These are phyloP conservation scores for Xerocomus cyaneibrunnescens DNA, from an alignment of 1,284 basidiomycete species.

Conservation along the genomic window DNA sequence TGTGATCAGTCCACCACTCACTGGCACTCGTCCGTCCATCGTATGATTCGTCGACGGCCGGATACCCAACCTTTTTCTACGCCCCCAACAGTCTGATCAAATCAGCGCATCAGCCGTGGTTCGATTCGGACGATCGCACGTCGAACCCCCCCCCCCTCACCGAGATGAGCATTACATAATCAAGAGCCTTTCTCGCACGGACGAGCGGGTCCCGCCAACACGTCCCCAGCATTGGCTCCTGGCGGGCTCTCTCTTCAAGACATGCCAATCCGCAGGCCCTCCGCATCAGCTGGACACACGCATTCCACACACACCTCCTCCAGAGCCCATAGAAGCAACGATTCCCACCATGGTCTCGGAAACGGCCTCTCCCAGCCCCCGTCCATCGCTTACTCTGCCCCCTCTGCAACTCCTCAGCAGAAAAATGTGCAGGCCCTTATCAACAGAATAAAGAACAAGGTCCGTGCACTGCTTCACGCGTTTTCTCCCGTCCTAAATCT, in stretches of 20 bases:
- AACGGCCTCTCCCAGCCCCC: conserved; percentile 36
- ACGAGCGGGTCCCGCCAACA: conserved; percentile 3
- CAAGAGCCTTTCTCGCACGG: conserved; percentile 25
- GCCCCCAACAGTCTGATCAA: no score
- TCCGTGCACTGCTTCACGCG: conserved; percentile 22
- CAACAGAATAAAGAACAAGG: conserved; percentile 72
- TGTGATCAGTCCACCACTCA: conserved; percentile 12
- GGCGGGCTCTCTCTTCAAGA: conserved; percentile 17
- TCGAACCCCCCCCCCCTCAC: no score
- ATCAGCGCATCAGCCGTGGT: background rate
- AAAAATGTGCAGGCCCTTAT: conserved; percentile 72
- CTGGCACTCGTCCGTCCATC: background rate
- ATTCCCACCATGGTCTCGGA: conserved; percentile 46
- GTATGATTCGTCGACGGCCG: background rate
- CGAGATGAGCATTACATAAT: conserved; percentile 27
- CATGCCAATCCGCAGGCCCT: conserved; percentile 49
- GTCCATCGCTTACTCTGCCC: conserved; percentile 36
- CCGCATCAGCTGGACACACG: conserved; percentile 42
- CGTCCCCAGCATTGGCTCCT: background rate
- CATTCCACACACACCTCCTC: conserved; percentile 27
- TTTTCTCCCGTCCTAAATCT: background rate
- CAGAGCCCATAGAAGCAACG: conserved; percentile 49
- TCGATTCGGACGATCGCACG: background rate
- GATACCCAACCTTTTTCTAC: no score
- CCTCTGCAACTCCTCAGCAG: conserved; percentile 59